Evolutionary conservation across 306 rosid species (phyloP), one percentile per base, ranked within the genome.

Genomic region (Vicia sativa): DNA sequence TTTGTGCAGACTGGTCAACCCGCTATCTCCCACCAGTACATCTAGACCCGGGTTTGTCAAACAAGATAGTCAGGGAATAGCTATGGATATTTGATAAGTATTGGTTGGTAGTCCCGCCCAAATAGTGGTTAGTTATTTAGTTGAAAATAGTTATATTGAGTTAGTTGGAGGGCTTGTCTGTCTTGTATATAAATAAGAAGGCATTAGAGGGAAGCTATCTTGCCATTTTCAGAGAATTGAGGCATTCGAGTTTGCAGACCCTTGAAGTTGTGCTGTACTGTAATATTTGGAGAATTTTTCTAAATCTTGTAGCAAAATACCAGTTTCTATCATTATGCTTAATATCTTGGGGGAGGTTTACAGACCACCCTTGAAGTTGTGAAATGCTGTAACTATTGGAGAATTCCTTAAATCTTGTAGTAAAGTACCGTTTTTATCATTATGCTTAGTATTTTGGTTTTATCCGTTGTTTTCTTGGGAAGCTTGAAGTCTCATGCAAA

Each of bases 401-500:
- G 43, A 58, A 14, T 31, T 58, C 25, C 25, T 23, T 34, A 14
- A 34, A 59, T 14, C 25, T 39, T 62, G 49, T 18, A n/a, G 10
- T 19, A 39, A 38, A 38, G 13, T 61, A 61, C 12, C 34, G 18
- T 62, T 56, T 69, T 35, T 49, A 41, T 39, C 62, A 63, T 15
- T 29, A 43, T 76, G 37, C 66, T 54, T 54, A 29, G 39, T 54
- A 29, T 42, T 63, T 45, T 57, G 23, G 13, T 43, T 66, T 66
- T 62, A 38, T 50, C 59, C 29, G 37, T 56, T 74, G 53, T 56
- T 70, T 70, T 56, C 34, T 3, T 67, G 35, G 59, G 55, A 23
- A 57, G 67, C 18, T 56, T 37, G 54, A 57, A 57, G 14, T 65
- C 61, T 45, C 14, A 5, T 31, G 44, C 58, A 56, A 55, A 56